Evolutionary conservation across 2,329 filamentous ascomycete genomes (phyloP).

Genomic region (Verticillium tricorpus): DNA sequence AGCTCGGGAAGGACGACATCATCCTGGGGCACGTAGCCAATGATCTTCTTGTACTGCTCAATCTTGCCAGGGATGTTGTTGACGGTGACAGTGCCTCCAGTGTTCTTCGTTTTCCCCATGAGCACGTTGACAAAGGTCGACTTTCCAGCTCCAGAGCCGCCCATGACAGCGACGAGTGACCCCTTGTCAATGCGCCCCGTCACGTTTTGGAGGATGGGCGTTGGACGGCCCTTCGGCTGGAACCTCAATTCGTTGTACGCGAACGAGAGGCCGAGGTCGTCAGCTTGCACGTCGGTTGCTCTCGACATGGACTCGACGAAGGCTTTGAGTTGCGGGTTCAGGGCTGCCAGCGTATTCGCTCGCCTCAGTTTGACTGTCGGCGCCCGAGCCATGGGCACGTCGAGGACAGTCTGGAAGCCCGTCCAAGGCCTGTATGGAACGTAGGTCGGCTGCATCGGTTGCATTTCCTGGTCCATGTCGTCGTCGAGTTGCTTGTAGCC

Average conservation of each 20-base stretch:
- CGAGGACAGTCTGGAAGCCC: conserved; percentile 32
- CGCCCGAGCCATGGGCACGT: conserved; percentile 1
- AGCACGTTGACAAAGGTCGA: conserved; percentile 56
- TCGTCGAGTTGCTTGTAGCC: conserved; percentile 30
- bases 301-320: conserved; percentile 50
- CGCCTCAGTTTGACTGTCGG: conserved; percentile 15
- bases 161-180: conserved; percentile 55
- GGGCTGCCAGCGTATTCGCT: conserved; percentile 17
- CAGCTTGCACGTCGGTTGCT: conserved; percentile 37
- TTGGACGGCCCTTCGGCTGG: conserved; percentile 37
- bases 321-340: conserved; percentile 35
- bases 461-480: conserved; percentile 28
- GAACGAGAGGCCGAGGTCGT: conserved; percentile 49
- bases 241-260: conserved; percentile 45
- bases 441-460: conserved; percentile 26
- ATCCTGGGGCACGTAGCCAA: conserved; percentile 59
- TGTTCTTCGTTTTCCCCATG: conserved; percentile 53
- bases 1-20: conserved; percentile 56
- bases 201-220: conserved; percentile 46
- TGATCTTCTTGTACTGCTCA: conserved; percentile 52
- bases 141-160: conserved; percentile 55
- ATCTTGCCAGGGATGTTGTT: conserved; percentile 46
- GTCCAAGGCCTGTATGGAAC: conserved; percentile 21
- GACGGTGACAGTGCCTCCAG: conserved; percentile 44
- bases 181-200: conserved; percentile 51